Conservation (phyloP, 306 rosid genomes). For the Glycine soja region DNA sequence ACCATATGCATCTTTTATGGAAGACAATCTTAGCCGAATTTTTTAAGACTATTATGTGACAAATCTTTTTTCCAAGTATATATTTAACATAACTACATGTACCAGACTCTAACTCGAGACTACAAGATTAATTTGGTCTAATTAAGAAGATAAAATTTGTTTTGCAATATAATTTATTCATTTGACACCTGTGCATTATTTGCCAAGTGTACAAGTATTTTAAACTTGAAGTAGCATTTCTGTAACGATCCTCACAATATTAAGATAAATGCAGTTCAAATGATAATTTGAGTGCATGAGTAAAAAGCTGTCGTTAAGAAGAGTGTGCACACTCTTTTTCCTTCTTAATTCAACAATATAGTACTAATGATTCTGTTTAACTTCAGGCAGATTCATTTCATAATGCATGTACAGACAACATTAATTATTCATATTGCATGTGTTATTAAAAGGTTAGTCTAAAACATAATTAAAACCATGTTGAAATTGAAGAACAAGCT, state of each 20-base stretch:
- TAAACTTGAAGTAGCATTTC: neutral
- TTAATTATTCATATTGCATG: constrained; percentile 5
- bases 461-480: neutral
- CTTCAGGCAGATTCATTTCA: neutral
- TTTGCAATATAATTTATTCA: neutral
- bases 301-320: neutral
- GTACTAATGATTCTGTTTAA: constrained; percentile 9
- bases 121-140: neutral
- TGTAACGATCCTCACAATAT: neutral
- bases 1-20: too few relatives aligned
- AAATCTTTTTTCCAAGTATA: too few relatives aligned
- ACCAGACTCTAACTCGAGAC: too few relatives aligned
- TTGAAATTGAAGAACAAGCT: constrained; percentile 15
- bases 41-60: too few relatives aligned
- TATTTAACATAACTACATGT: too few relatives aligned
- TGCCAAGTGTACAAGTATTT: neutral
- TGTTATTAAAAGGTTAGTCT: constrained; percentile 7
- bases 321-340: neutral
- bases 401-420: neutral
- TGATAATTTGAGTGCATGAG: neutral
- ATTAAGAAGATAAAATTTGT: neutral
- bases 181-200: neutral
- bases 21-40: too few relatives aligned
- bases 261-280: neutral
- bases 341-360: neutral